Conservation (phyloP, 176 grass and related monocot genomes). For the Ensete glaucum region DNA sequence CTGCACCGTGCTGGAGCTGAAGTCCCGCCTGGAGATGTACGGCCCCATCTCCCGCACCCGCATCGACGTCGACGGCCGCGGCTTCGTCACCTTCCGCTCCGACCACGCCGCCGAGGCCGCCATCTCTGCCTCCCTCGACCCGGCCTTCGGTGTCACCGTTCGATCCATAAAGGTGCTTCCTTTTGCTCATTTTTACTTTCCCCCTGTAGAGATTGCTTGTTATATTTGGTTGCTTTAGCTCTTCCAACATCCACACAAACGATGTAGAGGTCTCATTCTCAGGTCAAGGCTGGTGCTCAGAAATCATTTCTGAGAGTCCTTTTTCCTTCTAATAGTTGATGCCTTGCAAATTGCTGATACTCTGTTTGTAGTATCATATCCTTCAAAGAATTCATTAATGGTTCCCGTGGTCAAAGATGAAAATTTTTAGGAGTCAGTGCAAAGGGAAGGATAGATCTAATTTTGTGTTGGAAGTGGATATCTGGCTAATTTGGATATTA, state of each 20-base stretch:
- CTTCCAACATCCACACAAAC: not conserved
- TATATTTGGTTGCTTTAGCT: not conserved
- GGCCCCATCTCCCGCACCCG: slow-evolving; percentile 61
- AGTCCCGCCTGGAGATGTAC: slow-evolving; percentile 62
- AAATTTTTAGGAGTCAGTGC: not conserved
- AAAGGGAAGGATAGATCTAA: not conserved
- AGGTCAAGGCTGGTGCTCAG: not conserved
- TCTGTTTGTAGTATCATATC: not conserved
- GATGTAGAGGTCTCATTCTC: not conserved
- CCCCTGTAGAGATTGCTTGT: not conserved
- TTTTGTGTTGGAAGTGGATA: not conserved
- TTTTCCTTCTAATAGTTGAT: not conserved
- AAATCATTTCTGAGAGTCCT: too few species aligned
- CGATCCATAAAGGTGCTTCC: not conserved
- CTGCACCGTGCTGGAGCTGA: slow-evolving; percentile 82
- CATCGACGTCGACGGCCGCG: slow-evolving; percentile 47
- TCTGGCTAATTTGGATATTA: not conserved
- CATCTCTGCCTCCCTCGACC: slow-evolving; percentile 50
- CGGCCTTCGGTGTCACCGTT: not conserved
- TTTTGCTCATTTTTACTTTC: not conserved
- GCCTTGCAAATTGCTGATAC: not conserved
- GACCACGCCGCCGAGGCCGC: slow-evolving; percentile 37
- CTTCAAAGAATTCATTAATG: not conserved
- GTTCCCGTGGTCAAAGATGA: too few species aligned
- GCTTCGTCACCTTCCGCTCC: slow-evolving; percentile 71